These are phyloP conservation scores for Scutellaria baicalensis DNA, from an alignment of 257 asterid genomes.

Conservation along the genomic window DNA sequence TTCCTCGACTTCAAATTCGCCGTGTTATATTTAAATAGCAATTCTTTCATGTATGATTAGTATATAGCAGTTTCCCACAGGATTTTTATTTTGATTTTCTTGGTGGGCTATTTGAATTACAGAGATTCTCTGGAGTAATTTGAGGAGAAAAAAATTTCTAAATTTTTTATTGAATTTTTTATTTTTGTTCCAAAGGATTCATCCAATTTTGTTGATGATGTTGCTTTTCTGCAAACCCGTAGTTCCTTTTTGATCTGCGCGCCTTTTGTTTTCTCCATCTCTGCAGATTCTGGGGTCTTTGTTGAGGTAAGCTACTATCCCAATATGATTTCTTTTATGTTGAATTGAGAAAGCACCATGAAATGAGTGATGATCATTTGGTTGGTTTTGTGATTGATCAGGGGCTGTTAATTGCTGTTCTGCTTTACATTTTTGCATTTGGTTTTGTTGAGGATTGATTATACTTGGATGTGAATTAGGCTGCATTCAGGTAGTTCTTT, in stretches of 20 bases:
- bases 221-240: constrained; percentile 21
- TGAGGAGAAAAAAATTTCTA: constrained; percentile 1
- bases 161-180: not conserved
- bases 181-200: constrained; percentile 11
- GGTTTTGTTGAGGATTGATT: not conserved
- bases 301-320: constrained; percentile 41
- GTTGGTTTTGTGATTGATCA: not conserved
- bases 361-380: not conserved
- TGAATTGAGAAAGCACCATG: not conserved
- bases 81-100: constrained; percentile 9
- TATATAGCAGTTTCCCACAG: not conserved
- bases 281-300: constrained; percentile 30
- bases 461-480: not conserved
- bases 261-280: constrained; percentile 19
- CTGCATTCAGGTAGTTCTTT: no score
- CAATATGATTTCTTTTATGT: constrained; percentile 6
- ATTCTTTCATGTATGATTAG: not conserved
- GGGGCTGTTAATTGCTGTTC: not conserved
- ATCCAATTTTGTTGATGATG: constrained; percentile 9
- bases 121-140: not conserved
- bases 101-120: constrained; percentile 7
- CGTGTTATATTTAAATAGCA: not conserved
- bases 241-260: constrained; percentile 30
- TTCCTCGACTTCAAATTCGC: constrained; percentile 27
- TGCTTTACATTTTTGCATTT: not conserved